Conservation (phyloP, 768 basidiomycete species). For the Boletellus ananas region DNA sequence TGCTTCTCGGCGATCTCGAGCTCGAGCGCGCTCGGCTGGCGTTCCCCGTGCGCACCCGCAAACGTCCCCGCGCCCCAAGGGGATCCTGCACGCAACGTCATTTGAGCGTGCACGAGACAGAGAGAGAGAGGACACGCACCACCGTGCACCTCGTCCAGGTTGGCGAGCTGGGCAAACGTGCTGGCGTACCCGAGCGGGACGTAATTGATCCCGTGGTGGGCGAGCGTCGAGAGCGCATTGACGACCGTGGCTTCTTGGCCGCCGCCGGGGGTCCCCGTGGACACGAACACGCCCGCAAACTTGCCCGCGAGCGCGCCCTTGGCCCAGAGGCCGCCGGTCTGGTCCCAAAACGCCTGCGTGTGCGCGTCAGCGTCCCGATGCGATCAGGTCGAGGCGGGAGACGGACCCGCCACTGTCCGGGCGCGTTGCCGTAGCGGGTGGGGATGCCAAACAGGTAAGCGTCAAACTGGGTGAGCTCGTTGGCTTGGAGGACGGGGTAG, state of each 20-base stretch:
- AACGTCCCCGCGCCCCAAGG: slow-evolving; percentile 77
- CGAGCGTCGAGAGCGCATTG: slow-evolving; percentile 51
- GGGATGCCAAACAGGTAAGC: slow-evolving; percentile 44
- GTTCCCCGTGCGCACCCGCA: slow-evolving; percentile 43
- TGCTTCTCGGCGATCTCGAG: slow-evolving; percentile 49
- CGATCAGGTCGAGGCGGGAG: no score
- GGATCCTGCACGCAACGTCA: slow-evolving; percentile 54
- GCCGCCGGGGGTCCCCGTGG: slow-evolving; percentile 65
- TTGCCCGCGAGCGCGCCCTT: slow-evolving; percentile 64
- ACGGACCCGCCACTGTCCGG: slow-evolving; percentile 58
- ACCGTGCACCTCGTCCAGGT: slow-evolving; percentile 51
- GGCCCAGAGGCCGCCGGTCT: slow-evolving; percentile 65
- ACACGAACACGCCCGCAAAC: slow-evolving; percentile 71
- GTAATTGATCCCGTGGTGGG: slow-evolving; percentile 69
- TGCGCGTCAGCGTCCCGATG: no score
- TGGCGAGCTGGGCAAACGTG: slow-evolving; percentile 40
- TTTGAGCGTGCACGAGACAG: no score
- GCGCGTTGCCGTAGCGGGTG: slow-evolving; percentile 44
- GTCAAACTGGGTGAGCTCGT: slow-evolving; percentile 21
- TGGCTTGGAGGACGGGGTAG: slow-evolving; percentile 37
- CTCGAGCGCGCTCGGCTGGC: slow-evolving; percentile 49
- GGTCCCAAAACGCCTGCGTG: slow-evolving; percentile 66
- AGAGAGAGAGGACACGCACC: slow-evolving; percentile 44
- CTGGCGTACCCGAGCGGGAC: slow-evolving; percentile 68
- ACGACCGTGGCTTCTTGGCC: slow-evolving; percentile 67